These are phyloP conservation scores for Vitis amurensis DNA, from an alignment of 164 flowering plant genomes.

Conservation along the genomic window DNA sequence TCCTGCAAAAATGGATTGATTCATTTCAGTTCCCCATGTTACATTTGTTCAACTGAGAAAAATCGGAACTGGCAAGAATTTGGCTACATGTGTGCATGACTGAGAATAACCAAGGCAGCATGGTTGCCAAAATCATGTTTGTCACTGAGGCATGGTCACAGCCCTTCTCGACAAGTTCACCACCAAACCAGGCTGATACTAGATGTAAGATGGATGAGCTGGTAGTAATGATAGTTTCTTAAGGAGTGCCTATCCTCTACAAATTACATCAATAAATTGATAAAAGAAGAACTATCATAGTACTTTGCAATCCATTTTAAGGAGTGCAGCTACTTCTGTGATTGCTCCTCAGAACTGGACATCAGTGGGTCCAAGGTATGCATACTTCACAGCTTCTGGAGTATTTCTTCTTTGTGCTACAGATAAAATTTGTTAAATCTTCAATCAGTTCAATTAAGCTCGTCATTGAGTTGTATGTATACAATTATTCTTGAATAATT, in stretches of 20 bases:
- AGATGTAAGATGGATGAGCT: not conserved
- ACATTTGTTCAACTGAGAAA: not conserved
- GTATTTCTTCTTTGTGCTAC: not conserved
- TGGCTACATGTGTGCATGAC: not conserved
- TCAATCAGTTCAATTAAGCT: not conserved
- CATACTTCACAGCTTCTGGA: not conserved
- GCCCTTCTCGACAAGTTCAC: not conserved
- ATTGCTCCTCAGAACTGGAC: constrained; percentile 4
- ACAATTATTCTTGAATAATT: not conserved
- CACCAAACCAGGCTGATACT: not conserved
- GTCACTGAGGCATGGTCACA: not conserved
- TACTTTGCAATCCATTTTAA: constrained; percentile 1
- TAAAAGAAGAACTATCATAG: not conserved
- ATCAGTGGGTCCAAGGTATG: constrained; percentile 1
- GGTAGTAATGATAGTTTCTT: not conserved
- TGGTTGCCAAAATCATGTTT: not conserved
- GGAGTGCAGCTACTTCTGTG: not conserved
- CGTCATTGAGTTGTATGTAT: not conserved
- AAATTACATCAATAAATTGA: not conserved
- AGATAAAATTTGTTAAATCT: not conserved
- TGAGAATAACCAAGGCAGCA: not conserved
- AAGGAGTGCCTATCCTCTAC: not conserved
- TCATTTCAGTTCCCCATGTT: not conserved
- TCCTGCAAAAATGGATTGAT: not conserved
- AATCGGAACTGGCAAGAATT: not conserved